Conservation (phyloP, 768 basidiomycete genomes). For the Amanita jacksonii region DNA sequence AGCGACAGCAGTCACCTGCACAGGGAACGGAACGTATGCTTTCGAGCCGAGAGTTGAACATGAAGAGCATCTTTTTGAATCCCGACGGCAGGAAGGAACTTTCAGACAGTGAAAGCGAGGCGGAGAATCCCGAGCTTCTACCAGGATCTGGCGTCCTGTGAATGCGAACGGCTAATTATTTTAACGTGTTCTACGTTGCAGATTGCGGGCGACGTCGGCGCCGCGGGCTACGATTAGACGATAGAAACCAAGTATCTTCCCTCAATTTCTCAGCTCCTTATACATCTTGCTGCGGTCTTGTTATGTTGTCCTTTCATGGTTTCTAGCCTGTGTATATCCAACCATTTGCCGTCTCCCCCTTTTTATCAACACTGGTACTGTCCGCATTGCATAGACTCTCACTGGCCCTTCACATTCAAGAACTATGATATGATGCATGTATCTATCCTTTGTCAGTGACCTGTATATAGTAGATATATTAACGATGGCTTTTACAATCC, state of each 20-base stretch:
- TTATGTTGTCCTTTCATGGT: background rate
- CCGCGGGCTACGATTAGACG: background rate
- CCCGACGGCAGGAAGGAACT: slow-evolving; percentile 6
- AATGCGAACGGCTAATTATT: background rate
- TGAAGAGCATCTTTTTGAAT: slow-evolving; percentile 29
- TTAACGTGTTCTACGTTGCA: background rate
- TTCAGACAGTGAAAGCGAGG: slow-evolving; percentile 15
- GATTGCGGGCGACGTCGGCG: background rate
- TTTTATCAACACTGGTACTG: background rate
- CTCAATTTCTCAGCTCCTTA: background rate
- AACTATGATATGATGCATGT: background rate
- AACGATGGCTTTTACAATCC: too few relatives aligned
- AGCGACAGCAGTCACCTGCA: background rate
- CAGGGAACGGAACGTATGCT: slow-evolving; percentile 19
- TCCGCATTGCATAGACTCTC: background rate
- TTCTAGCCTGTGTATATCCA: background rate
- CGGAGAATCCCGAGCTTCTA: slow-evolving; percentile 21
- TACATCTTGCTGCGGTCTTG: slow-evolving; percentile 1
- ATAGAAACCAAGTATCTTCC: background rate
- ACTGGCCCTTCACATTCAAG: background rate
- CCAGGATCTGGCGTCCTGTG: slow-evolving; percentile 30
- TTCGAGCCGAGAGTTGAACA: slow-evolving; percentile 31
- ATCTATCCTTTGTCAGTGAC: background rate
- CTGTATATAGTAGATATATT: too few relatives aligned
- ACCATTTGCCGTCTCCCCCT: background rate